phyloP scores from a whole-genome alignment of 129 eudicot species.

The Tagetes erecta region DNA sequence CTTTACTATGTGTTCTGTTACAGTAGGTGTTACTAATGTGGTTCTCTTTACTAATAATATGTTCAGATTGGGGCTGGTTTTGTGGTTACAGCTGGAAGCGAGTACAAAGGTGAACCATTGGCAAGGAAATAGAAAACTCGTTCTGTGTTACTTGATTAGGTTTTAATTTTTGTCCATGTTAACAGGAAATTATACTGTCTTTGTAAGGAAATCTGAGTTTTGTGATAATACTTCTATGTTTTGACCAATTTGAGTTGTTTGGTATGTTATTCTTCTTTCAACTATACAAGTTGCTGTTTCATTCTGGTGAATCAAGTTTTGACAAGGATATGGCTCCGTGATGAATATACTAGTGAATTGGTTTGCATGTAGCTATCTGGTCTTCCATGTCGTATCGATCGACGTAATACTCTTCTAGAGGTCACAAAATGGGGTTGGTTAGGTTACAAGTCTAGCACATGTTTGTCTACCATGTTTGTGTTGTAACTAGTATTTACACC shows the following conservation, averaged over 20 bases:
- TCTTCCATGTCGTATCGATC: no score
- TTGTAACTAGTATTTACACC: no score
- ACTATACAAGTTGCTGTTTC: not conserved
- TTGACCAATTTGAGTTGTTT: not conserved
- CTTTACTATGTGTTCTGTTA: not conserved
- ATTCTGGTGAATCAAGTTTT: no score
- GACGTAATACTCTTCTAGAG: no score
- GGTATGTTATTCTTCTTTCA: not conserved
- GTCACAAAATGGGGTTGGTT: no score
- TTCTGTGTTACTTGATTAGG: not conserved
- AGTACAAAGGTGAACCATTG: slow-evolving; percentile 75
- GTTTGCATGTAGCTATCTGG: no score
- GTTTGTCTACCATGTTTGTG: no score
- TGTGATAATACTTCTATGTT: not conserved
- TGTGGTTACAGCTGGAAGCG: slow-evolving; percentile 80
- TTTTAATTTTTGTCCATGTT: not conserved
- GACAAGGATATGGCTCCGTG: no score
- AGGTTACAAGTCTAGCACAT: no score
- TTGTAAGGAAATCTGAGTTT: slow-evolving; percentile 15
- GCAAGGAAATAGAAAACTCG: slow-evolving; percentile 60
- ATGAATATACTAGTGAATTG: no score
- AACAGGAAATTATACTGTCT: slow-evolving; percentile 1
- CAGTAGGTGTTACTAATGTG: not conserved
- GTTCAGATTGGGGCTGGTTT: slow-evolving; percentile 86
- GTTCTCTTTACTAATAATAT: not conserved